phyloP scores from a whole-genome alignment of 305 asterid genomes.

The Petunia hybrid region DNA sequence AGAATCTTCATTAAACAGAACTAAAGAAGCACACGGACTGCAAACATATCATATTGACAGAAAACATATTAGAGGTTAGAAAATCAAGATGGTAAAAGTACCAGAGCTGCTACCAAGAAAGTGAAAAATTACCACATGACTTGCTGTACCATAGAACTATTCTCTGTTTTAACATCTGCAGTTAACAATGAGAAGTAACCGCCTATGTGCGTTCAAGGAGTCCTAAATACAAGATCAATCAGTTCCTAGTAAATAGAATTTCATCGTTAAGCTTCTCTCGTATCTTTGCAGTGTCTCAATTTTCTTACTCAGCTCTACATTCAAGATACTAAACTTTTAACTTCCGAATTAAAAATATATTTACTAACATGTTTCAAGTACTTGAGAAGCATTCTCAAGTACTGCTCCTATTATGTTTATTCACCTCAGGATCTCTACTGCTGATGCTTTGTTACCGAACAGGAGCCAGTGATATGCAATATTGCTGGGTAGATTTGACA shows the following conservation, averaged over 20 bases:
- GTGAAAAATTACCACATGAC: not conserved
- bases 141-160: not conserved
- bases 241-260: not conserved
- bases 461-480: conserved; percentile 21
- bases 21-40: conserved; percentile 13
- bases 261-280: conserved; percentile 2
- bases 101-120: not conserved
- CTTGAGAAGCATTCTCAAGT: not conserved
- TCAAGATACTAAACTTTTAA: conserved; percentile 1
- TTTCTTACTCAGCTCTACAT: conserved; percentile 15
- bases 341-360: conserved; percentile 9
- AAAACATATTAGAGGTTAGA: not conserved
- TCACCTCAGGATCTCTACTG: conserved; percentile 26
- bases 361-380: not conserved
- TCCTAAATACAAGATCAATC: conserved; percentile 15
- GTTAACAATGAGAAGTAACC: conserved; percentile 16
- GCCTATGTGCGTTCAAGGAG: not conserved
- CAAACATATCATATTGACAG: conserved; percentile 7
- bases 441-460: conserved; percentile 12
- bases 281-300: not conserved
- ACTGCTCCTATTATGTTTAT: conserved; percentile 8
- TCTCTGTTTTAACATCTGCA: conserved; percentile 25
- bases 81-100: not conserved
- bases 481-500: conserved; percentile 11
- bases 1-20: conserved; percentile 15